These are phyloP conservation scores for Metarhizium guizhouense DNA, from an alignment of 2,329 filamentous ascomycete species.

Conservation along the genomic window DNA sequence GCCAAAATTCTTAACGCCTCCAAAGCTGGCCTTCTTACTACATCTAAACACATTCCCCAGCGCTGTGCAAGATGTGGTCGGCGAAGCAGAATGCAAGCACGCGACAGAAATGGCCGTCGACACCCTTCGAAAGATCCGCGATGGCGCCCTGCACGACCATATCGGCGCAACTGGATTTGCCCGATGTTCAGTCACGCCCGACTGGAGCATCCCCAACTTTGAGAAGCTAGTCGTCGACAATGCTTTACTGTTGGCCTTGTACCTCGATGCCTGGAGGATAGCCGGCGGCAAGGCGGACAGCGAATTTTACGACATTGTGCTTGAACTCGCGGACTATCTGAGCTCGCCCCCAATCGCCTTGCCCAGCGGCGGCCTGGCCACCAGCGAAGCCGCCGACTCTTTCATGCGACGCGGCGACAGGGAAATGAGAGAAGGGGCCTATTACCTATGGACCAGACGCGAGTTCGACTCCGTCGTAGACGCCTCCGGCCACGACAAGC, in stretches of 20 bases:
- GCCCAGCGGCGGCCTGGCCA: slow-evolving; percentile 66
- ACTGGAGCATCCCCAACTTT: slow-evolving; percentile 94
- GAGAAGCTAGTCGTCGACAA: slow-evolving; percentile 97
- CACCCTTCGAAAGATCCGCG: slow-evolving; percentile 66
- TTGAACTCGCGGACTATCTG: slow-evolving; percentile 82
- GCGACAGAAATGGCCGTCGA: slow-evolving; percentile 72
- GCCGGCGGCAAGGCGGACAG: slow-evolving; percentile 41
- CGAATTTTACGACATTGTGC: slow-evolving; percentile 68
- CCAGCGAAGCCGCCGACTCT: slow-evolving; percentile 87
- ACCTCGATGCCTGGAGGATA: slow-evolving; percentile 75
- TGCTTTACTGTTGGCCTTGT: slow-evolving; percentile 72
- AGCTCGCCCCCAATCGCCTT: slow-evolving; percentile 61
- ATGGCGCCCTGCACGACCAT: slow-evolving; percentile 47
- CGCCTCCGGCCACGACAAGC: slow-evolving; percentile 25
- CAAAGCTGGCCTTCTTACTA: slow-evolving; percentile 76
- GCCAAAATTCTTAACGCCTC: slow-evolving; percentile 85
- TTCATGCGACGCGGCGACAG: slow-evolving; percentile 62
- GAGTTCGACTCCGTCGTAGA: slow-evolving; percentile 71
- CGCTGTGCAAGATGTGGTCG: slow-evolving; percentile 79
- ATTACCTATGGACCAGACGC: slow-evolving; percentile 86
- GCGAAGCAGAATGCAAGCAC: slow-evolving; percentile 62
- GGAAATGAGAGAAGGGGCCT: slow-evolving; percentile 84
- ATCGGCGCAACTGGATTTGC: slow-evolving; percentile 45
- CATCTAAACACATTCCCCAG: slow-evolving; percentile 62
- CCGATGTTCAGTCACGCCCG: slow-evolving; percentile 79